phyloP scores from a whole-genome alignment of 345 rosid genomes.

The Dipteronia dyeriana region DNA sequence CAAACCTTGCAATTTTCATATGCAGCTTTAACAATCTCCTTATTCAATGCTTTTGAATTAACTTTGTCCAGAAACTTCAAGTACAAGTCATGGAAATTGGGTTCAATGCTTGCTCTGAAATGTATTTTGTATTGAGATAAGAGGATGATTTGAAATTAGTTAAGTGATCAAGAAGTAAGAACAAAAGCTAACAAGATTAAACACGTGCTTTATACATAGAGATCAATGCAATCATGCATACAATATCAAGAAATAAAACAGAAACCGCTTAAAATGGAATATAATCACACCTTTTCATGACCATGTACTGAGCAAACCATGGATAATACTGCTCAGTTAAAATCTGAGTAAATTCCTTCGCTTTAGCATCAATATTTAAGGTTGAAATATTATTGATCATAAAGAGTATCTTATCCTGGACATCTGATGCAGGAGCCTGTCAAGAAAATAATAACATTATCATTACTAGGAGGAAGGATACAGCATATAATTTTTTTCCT shows the following conservation, averaged over 20 bases:
- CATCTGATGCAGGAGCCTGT: slow-evolving; percentile 84
- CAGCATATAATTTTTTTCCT: neutral
- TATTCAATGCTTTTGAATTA: slow-evolving; percentile 70
- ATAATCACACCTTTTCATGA: slow-evolving; percentile 78
- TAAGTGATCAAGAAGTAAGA: neutral
- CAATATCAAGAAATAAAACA: neutral
- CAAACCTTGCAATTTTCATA: slow-evolving; percentile 98
- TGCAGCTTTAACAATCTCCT: slow-evolving; percentile 81
- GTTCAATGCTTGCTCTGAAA: slow-evolving; percentile 92
- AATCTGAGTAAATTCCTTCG: slow-evolving; percentile 80
- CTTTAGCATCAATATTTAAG: slow-evolving; percentile 77
- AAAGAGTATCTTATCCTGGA: slow-evolving; percentile 88
- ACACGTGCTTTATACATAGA: neutral
- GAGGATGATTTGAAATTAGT: neutral
- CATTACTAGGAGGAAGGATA: neutral
- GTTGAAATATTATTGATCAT: slow-evolving; percentile 81
- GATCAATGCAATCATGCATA: neutral
- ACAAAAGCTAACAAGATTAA: neutral
- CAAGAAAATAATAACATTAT: neutral
- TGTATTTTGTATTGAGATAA: neutral
- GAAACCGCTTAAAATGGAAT: neutral
- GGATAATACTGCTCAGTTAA: slow-evolving; percentile 78
- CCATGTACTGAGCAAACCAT: slow-evolving; percentile 99
- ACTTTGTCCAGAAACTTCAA: slow-evolving; percentile 93
- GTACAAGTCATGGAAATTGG: slow-evolving; percentile 94